Conservation (phyloP, 1,139 yeast genomes). For the Pneumocystis carinii region DNA sequence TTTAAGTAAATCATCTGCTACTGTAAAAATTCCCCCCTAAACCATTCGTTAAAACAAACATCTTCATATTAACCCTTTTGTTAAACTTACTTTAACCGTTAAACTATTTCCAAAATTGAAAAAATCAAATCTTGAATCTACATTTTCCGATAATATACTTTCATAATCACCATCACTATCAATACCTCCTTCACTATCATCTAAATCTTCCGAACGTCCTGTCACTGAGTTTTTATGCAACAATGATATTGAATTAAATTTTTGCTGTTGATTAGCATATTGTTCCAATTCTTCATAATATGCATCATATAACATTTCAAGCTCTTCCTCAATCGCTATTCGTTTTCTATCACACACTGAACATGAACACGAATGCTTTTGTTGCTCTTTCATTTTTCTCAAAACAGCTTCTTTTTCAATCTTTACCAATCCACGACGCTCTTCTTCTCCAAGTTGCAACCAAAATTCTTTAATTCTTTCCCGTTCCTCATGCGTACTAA, state of each 20-base stretch:
- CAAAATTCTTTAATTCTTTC: conserved; percentile 50
- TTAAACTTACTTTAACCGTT: conserved; percentile 20
- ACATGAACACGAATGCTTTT: conserved; percentile 49
- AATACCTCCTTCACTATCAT: conserved; percentile 4
- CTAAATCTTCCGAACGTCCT: conserved; percentile 6
- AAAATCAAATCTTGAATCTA: conserved; percentile 18
- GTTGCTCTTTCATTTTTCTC: conserved; percentile 47
- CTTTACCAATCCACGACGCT: conserved; percentile 47
- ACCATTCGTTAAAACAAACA: background rate
- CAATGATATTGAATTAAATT: conserved; percentile 11
- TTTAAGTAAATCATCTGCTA: conserved; percentile 62
- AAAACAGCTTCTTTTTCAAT: conserved; percentile 60
- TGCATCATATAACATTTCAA: conserved; percentile 56
- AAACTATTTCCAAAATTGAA: conserved; percentile 25
- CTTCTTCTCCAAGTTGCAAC: conserved; percentile 47
- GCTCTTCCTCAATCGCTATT: conserved; percentile 59
- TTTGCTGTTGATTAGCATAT: conserved; percentile 19
- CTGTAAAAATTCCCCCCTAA: conserved; percentile 35
- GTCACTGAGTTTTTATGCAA: conserved; percentile 7
- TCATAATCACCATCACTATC: conserved; percentile 14
- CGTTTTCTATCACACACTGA: conserved; percentile 67
- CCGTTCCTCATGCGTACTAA: conserved; percentile 43
- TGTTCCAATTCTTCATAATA: conserved; percentile 30
- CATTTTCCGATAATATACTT: conserved; percentile 11
- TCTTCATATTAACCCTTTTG: too few species aligned